Evolutionary conservation across 1,139 yeast genomes (phyloP), one percentile per base, ranked within the genome.

Genomic region (Blastobotrys indianensis): DNA sequence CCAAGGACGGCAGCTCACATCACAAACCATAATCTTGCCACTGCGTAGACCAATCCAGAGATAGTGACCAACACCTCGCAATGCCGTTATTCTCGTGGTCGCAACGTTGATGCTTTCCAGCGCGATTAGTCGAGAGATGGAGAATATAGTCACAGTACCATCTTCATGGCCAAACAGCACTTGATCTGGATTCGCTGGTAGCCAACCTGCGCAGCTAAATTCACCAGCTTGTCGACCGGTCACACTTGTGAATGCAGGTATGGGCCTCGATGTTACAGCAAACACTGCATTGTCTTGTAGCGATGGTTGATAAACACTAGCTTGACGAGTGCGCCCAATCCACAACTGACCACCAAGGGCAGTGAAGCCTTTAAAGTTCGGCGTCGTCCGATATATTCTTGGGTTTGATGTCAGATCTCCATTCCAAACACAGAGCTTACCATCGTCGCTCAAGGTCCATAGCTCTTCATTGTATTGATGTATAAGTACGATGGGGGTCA

Each of bases 111-210:
- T 51, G 32, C 65, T 57, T 11, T 66, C 68, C 4, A 63, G 45
- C n/a, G 61, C 62, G 2, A 51, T 41, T 46, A 63, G 44, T 29
- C 45, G 40, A 11, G 60, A 37, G 3, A 52, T 47, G 2, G 66
- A 58, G 47, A 63, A 67, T 2, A 67, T 61, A 1, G 72, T 56
- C 7, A 70, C 58, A 31, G 63, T 58, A 4, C 75, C 75, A 48
- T 68, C 71, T 13, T 68, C 71, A 44, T 69, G 74, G 7, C 74
- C 74, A 48, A 69, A 66, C 41, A 62, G 65, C 2, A 66, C 65
- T 16, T 49, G 42, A 30, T 64, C 68, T 1, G 62, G 62, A 23
- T 51, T 51, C 32, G 54, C 42, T 13, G 57, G 48, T 11, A 62
- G 46, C 29, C 48, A 43, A 2, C 65, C 55, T 0, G 65, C 67